Evolutionary conservation across 495 filamentous ascomycete species (phyloP), one percentile per base, ranked within the genome.

Genomic region (Penicillium soppii): DNA sequence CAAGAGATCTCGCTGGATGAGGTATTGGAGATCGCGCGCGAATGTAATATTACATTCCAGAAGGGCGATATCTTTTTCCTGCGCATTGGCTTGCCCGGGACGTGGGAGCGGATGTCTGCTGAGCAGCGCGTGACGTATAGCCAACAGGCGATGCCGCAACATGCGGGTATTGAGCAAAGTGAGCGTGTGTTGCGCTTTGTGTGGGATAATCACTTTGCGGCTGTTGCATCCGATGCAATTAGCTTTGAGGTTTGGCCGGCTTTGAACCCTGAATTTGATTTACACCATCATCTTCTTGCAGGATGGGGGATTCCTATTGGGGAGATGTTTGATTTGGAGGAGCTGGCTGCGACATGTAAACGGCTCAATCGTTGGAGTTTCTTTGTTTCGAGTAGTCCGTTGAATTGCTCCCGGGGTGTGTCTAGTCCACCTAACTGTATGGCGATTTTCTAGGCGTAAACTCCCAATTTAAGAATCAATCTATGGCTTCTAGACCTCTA

Each of bases 11-110:
- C 82, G 3, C 68, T 79, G 0, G 75, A 79, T 44, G 73, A 72
- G 10, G 71, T 79, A 20, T 64, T 66, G 23, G 61, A 67, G 9
- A 81, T 76, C 16, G 72, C 71, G 3, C 69, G 77, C 49, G 83
- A 84, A 21, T 82, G 80, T 26, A 80, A 85, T 38, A 77, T 89
- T 59, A 67, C 75, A 37, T 76, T 85, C 47, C 66, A 74, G 37
- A 60, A 62, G 21, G 82, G 82, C 4, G 89, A 92, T 59, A 81
- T 92, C 42, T 74, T 92, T 46, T 82, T 91, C 61, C 65, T 92
- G n/a, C 79, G 89, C n/a, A 82, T 82, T 5, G 87, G 89, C 0
- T 81, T 88, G 54, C 73, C 59, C 12, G 62, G 40, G 41, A 69
- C 45, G 59, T 81, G 65, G 82, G 72, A 60, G 46, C 66, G 38